phyloP scores from a whole-genome alignment of 805 yeast genomes.

The Metschnikowia dekortorum region DNA sequence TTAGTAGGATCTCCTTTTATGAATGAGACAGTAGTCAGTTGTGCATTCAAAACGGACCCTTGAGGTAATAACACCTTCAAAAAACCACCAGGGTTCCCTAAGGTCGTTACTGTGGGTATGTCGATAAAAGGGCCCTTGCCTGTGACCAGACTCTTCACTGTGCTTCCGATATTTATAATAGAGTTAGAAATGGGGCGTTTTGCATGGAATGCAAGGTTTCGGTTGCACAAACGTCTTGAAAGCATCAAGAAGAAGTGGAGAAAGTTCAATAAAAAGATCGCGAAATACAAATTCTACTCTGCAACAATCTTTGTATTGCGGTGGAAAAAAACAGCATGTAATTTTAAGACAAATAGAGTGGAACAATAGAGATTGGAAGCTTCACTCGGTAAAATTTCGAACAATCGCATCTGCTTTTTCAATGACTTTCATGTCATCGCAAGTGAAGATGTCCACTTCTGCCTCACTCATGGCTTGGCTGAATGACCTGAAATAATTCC shows the following conservation, averaged over 20 bases:
- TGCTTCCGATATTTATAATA: background rate
- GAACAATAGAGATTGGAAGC: background rate
- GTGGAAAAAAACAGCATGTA: background rate
- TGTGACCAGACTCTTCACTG: constrained; percentile 4
- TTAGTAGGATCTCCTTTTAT: constrained; percentile 6
- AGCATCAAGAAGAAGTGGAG: background rate
- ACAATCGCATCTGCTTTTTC: constrained; percentile 23
- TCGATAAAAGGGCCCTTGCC: constrained; percentile 15
- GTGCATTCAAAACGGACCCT: constrained; percentile 6
- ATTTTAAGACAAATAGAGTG: background rate
- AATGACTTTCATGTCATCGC: constrained; percentile 20
- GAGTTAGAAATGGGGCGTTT: background rate
- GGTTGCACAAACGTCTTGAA: background rate
- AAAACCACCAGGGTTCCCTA: constrained; percentile 6
- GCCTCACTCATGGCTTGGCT: constrained; percentile 22
- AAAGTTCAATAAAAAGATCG: background rate
- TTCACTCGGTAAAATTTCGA: background rate
- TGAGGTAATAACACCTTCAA: constrained; percentile 9
- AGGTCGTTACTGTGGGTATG: constrained; percentile 6
- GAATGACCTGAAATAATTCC: constrained; percentile 31
- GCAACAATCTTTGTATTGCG: background rate
- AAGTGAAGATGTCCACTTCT: constrained; percentile 25
- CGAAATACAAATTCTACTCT: background rate
- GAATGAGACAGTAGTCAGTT: constrained; percentile 4
- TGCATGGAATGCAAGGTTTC: background rate